Conservation (phyloP, 345 rosid species). For the Citrus australasica region DNA sequence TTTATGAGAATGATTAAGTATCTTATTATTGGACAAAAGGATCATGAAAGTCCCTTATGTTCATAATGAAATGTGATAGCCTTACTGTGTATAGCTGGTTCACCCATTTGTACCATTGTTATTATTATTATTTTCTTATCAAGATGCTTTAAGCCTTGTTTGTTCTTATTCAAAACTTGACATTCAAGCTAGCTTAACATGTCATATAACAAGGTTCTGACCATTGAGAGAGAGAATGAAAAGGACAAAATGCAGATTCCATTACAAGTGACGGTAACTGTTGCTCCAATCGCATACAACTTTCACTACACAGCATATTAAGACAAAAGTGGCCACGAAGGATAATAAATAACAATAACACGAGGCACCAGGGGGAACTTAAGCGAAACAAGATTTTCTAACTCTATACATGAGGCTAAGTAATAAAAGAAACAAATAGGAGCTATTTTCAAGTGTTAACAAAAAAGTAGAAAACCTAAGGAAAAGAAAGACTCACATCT, state of each 20-base stretch:
- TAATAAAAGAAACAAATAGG: neutral
- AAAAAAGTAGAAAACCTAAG: neutral
- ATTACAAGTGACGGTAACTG: neutral
- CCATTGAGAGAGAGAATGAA: neutral
- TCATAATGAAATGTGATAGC: neutral
- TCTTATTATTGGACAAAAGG: neutral
- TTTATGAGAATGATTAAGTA: neutral
- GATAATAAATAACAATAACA: neutral
- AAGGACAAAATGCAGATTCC: neutral
- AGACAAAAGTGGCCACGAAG: neutral
- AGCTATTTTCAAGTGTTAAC: neutral
- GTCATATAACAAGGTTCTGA: neutral
- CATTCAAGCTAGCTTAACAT: neutral
- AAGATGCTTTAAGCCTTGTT: neutral
- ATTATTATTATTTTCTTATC: neutral
- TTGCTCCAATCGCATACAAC: neutral
- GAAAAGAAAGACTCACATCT: slow-evolving; percentile 44
- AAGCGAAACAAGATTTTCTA: neutral
- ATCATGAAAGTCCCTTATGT: neutral
- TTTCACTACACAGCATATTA: neutral
- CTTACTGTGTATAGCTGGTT: neutral
- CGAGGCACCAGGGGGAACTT: neutral
- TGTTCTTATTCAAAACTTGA: neutral
- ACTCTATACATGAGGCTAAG: neutral
- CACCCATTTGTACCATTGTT: neutral